Base-by-base conservation (phyloP, 768 basidiomycete species). In the Polyporus arcularius region DNA sequence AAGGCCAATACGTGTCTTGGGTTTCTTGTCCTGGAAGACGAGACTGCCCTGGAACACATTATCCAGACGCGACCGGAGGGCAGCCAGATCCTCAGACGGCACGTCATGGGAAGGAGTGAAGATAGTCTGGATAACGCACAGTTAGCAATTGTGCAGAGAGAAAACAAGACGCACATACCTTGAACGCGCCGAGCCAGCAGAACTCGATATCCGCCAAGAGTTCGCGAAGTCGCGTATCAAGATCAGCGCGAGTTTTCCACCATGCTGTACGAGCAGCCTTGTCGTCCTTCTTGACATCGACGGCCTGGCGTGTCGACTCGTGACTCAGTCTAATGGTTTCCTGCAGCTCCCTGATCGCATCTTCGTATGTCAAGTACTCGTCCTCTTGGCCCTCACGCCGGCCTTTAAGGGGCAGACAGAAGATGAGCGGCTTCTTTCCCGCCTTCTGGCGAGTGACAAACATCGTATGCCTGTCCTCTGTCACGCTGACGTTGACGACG, bases 181-280 rank as follows among this genome's bases (percentile, higher is more conserved):
- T 98, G 84, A 97, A 98, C 21, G 90, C 94, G 1, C 97, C 96
- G 3, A 99, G 80, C 97, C 97, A 98, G 69, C 91, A 94, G 67
- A 92, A 95, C 71, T 98, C 97, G 46, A 99, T 87, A 64, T 88
- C 93, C 64, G 85, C 85, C 38, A 97, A 72, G 6, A 99, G 73
- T 32, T 85, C 84, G 58, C 84, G 79, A 68, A 99, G 71, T 26
- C 94, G 82, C 49, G 77, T 78, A 68, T 98, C 95, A n/a, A 98
- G 79, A 21, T 80, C 82, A 26, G 78, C 75, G 3, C 97, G 80
- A 54, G 87, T 82, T 39, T 84, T 86, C 97, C 97, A 99, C 97
- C 97, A 98, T 1, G 78, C 81, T 0, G 80, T 77, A 62, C 87
- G 80, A 1, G 85, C 91, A 32, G 83, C 82, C 46, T 78, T 77